Conservation (phyloP, 2,329 filamentous ascomycete genomes). For the Aspergillus versicolor region DNA sequence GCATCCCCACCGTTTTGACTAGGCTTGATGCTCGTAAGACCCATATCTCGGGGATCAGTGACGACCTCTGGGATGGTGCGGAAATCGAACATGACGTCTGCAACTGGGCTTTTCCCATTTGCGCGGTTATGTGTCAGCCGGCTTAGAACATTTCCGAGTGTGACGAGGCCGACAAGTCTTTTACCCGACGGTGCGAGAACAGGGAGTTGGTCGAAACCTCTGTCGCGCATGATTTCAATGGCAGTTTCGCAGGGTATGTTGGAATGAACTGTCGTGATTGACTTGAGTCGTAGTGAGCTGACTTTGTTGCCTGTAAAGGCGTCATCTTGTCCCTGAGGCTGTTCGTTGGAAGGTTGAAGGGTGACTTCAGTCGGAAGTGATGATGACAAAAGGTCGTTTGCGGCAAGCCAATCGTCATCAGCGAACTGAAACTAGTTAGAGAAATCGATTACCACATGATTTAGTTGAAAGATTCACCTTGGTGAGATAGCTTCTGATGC, state of each 20-base stretch:
- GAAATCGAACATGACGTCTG: slow-evolving; percentile 97
- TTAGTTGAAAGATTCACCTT: slow-evolving; percentile 53
- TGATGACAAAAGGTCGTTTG: slow-evolving; percentile 84
- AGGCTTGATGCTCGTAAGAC: slow-evolving; percentile 27
- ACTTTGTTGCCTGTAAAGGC: slow-evolving; percentile 78
- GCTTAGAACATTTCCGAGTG: slow-evolving; percentile 88
- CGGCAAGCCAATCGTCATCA: slow-evolving; percentile 97
- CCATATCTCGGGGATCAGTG: slow-evolving; percentile 75
- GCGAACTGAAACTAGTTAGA: slow-evolving; percentile 62
- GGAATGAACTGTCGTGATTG: slow-evolving; percentile 79
- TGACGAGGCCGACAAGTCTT: slow-evolving; percentile 86
- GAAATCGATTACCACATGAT: background rate
- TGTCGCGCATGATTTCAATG: slow-evolving; percentile 97
- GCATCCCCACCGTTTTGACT: slow-evolving; percentile 15
- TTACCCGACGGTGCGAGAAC: slow-evolving; percentile 70
- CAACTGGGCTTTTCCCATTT: slow-evolving; percentile 69
- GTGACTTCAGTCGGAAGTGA: slow-evolving; percentile 51
- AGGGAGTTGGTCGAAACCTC: slow-evolving; percentile 95
- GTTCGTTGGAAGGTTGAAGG: slow-evolving; percentile 28
- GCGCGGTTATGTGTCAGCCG: slow-evolving; percentile 85
- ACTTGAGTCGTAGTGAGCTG: slow-evolving; percentile 81
- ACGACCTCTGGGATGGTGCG: slow-evolving; percentile 81
- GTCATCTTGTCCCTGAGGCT: slow-evolving; percentile 53
- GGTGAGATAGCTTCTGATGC: slow-evolving; percentile 93
- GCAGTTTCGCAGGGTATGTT: slow-evolving; percentile 76